Evolutionary conservation across 768 basidiomycete genomes (phyloP).

Genomic region (Lactarius sanguifluus): DNA sequence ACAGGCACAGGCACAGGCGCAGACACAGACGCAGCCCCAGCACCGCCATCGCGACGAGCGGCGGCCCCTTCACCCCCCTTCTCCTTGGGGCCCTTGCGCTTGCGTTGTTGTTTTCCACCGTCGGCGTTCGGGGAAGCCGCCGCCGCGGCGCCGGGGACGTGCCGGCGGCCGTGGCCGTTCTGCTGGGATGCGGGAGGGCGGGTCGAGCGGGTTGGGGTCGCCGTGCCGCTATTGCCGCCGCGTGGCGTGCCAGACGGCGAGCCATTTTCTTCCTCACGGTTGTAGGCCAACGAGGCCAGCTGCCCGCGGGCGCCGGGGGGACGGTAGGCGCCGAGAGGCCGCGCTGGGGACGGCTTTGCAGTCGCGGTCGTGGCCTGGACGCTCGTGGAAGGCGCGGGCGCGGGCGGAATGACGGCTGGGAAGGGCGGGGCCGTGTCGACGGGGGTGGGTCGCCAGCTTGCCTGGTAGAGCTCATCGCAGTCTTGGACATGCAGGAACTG

Average conservation of each 20-base stretch:
- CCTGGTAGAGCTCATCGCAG: conserved; percentile 88
- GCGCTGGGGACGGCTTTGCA: conserved; percentile 56
- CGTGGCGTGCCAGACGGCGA: conserved; percentile 38
- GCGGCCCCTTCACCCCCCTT: conserved; percentile 43
- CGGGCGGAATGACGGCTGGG: conserved; percentile 60
- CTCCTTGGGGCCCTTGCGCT: conserved; percentile 50
- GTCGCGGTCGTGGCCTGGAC: conserved; percentile 50
- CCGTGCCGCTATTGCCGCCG: conserved; percentile 52
- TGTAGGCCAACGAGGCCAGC: conserved; percentile 84
- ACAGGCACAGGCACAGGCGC: conserved; percentile 23
- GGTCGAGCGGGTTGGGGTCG: conserved; percentile 63
- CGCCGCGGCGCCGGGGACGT: conserved; percentile 71
- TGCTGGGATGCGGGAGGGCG: conserved; percentile 50
- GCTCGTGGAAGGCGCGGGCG: conserved; percentile 63
- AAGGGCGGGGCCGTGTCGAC: conserved; percentile 68
- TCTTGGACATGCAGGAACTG: conserved; percentile 80
- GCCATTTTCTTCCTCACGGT: conserved; percentile 89
- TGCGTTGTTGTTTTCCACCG: conserved; percentile 56
- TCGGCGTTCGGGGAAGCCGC: conserved; percentile 40
- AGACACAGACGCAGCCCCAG: conserved; percentile 6
- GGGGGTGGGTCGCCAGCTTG: conserved; percentile 74
- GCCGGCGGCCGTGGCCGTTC: conserved; percentile 45
- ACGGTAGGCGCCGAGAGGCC: conserved; percentile 85
- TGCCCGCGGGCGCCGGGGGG: conserved; percentile 92
- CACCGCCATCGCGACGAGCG: conserved; percentile 32